Percentiles rank a stretch among this genome's conserved stretches.
These are phyloP conservation scores for Erythrophleum fordii DNA, from an alignment of 306 rosid species.

Conservation along the genomic window DNA sequence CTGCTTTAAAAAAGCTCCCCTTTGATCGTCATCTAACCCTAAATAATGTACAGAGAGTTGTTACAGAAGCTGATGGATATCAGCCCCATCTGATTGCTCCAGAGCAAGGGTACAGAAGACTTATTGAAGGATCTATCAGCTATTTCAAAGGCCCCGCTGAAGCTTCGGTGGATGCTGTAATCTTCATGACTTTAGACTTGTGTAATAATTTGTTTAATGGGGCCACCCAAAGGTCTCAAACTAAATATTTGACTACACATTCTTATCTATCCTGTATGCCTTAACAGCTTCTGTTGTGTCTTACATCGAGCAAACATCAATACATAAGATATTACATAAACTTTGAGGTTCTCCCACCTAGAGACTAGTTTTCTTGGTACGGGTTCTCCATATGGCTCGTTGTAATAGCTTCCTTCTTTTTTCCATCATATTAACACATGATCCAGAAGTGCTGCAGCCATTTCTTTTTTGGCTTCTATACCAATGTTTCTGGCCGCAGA, in stretches of 20 bases:
- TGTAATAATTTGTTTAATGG: conserved; percentile 3
- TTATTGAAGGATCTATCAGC: conserved; percentile 91
- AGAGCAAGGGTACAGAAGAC: conserved; percentile 98
- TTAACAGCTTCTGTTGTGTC: background rate
- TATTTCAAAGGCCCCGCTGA: conserved; percentile 99
- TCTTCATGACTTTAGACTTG: conserved; percentile 34
- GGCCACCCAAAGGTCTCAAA: background rate
- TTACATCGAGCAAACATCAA: background rate
- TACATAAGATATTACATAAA: background rate
- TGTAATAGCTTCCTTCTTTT: background rate
- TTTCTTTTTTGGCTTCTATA: conserved; percentile 23
- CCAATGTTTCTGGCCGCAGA: background rate
- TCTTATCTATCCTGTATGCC: background rate
- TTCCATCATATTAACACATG: background rate
- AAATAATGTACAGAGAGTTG: conserved; percentile 92
- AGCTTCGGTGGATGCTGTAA: conserved; percentile 99
- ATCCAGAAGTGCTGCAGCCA: background rate
- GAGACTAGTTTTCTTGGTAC: background rate
- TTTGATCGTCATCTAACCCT: conserved; percentile 90
- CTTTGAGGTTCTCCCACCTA: background rate
- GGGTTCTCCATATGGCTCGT: background rate
- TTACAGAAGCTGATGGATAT: conserved; percentile 97
- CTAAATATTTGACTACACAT: background rate
- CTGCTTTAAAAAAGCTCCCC: conserved; percentile 95
- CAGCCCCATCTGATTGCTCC: conserved; percentile 99